Conservation (phyloP, 257 asterid species). For the Jaltomata sinuosa region DNA sequence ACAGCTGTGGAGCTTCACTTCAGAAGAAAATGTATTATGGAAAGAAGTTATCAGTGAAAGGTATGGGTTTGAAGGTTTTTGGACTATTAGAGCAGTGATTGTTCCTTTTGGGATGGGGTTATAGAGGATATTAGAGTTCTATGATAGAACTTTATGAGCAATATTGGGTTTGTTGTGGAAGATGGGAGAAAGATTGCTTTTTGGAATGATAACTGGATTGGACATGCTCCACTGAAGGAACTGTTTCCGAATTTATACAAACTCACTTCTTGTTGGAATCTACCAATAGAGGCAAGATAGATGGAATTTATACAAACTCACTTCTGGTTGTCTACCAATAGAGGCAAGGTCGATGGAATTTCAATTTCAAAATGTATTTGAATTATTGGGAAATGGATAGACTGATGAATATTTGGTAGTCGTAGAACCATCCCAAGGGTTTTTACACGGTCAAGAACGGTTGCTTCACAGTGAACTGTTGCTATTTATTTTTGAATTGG, state of each 20-base stretch:
- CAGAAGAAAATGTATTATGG: not conserved
- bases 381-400: not conserved
- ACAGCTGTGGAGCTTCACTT: not conserved
- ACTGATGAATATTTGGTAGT: not conserved
- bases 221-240: not conserved
- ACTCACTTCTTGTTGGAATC: not conserved
- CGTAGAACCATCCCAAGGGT: not conserved
- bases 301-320: not conserved
- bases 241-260: not conserved
- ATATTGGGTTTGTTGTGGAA: not conserved
- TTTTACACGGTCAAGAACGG: not conserved
- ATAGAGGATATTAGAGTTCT: not conserved
- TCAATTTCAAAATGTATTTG: not conserved
- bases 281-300: not conserved
- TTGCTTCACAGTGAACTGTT: not conserved
- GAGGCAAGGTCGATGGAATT: not conserved
- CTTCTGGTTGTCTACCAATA: not conserved
- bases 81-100: not conserved
- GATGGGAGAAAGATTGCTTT: not conserved
- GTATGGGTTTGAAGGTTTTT: not conserved
- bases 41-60: not conserved
- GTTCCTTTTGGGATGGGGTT: not conserved
- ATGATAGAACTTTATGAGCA: not conserved
- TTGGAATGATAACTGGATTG: not conserved
- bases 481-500: not conserved